Conservation (phyloP, 1,284 basidiomycete species). For the Apiotrichum gamsii region DNA sequence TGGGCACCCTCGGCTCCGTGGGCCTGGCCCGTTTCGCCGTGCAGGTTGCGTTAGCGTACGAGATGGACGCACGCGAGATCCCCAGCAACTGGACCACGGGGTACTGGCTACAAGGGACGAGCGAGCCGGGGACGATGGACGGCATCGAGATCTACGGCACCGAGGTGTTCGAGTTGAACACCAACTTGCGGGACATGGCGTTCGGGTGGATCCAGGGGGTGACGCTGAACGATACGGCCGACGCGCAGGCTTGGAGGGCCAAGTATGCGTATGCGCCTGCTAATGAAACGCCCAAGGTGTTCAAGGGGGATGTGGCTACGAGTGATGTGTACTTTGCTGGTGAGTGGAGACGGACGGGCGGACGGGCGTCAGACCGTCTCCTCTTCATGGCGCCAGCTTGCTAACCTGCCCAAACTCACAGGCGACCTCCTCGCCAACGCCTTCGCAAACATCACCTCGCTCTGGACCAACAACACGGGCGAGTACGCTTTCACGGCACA, state of each 20-base stretch:
- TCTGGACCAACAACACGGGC: slow-evolving; percentile 43
- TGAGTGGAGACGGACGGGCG: too few species aligned
- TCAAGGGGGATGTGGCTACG: slow-evolving; percentile 48
- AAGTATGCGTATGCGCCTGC: slow-evolving; percentile 45
- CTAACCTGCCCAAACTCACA: too few species aligned
- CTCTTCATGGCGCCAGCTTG: too few species aligned
- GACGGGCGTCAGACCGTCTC: too few species aligned
- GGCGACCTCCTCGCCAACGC: slow-evolving; percentile 45
- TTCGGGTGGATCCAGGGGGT: slow-evolving; percentile 40
- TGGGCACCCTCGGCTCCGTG: slow-evolving; percentile 49
- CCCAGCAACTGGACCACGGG: slow-evolving; percentile 50
- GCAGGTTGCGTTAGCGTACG: slow-evolving; percentile 51
- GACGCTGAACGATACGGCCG: slow-evolving; percentile 47
- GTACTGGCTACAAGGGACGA: slow-evolving; percentile 45
- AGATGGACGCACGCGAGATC: slow-evolving; percentile 52
- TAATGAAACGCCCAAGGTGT: slow-evolving; percentile 41
- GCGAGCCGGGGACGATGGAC: slow-evolving; percentile 37
- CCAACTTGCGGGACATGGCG: slow-evolving; percentile 48
- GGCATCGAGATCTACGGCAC: slow-evolving; percentile 49
- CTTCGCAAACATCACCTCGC: slow-evolving; percentile 49
- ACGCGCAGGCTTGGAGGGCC: too few species aligned
- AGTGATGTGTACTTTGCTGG: slow-evolving; percentile 52
- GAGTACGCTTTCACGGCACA: slow-evolving; percentile 51
- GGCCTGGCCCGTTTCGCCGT: slow-evolving; percentile 51
- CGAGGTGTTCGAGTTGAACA: slow-evolving; percentile 54